Base-by-base conservation (phyloP, 2,329 filamentous ascomycete species). In the Chaetomium sp. region DNA sequence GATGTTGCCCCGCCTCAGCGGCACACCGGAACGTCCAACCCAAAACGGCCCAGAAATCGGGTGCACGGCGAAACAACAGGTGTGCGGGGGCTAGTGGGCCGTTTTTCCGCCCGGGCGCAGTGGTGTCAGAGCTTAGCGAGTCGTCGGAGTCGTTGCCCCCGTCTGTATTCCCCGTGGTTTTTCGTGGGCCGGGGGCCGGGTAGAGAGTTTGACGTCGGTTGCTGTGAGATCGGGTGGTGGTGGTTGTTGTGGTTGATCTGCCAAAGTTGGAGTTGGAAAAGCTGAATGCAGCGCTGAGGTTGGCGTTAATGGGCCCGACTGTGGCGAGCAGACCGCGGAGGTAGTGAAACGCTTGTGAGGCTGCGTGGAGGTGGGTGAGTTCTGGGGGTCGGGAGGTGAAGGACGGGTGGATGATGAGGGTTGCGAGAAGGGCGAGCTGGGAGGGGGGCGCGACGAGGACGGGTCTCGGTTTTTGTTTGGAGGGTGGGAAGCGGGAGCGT, bases 21-120 rank as follows among this genome's bases (percentile, higher is more conserved):
- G 89, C 91, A 72, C 92, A 97, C 67, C 92, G 94, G 69, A 97
- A 91, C 0, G 89, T 87, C 94, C 94, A 97, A 3, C 92, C 94
- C 0, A 94, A 79, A 0, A 89, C 81, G 43, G 85, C 81, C 90
- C 94, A 99, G 65, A 97, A 95, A 67, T 95, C 89, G 58, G 88
- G 84, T 0, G 87, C 88, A n/a, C 82, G 80, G 12, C 74, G 74
- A 82, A 88, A 96, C 1, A 96, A 60, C 35, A 87, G 86, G 44
- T 74, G 71, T 46, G 79, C 79, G 0, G 75, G 74, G 2, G 81
- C 78, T 9, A 74, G 70, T 27, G 6, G 75, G 73, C 8, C 74
- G 70, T 1, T 62, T 67, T 42, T 78, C 73, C 12, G 72, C 73
- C 40, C 11, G 3, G 40, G 12, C 40, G 40, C 40, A n/a, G 6